These are phyloP conservation scores for Meyerozyma carpophila DNA, from an alignment of 1,139 yeast genomes.

Conservation along the genomic window DNA sequence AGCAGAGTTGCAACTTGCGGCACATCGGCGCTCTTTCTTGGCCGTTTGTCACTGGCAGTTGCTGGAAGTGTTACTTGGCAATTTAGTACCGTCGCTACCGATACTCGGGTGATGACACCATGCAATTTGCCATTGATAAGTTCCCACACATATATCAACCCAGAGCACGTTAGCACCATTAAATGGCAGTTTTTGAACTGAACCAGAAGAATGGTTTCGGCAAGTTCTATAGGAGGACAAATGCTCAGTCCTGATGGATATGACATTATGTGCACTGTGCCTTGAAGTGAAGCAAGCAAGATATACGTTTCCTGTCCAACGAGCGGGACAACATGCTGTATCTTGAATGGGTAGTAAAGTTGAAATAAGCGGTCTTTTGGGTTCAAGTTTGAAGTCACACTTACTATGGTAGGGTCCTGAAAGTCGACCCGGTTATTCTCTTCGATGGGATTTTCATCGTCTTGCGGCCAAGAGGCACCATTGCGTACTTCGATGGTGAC, in stretches of 20 bases:
- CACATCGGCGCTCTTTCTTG: conserved; percentile 13
- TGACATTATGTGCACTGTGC: conserved; percentile 63
- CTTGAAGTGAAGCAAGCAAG: conserved; percentile 69
- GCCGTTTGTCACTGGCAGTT: neutral
- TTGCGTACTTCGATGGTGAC: conserved; percentile 37
- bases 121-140: conserved; percentile 20
- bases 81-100: conserved; percentile 50
- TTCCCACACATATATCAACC: conserved; percentile 48
- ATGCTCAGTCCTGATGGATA: conserved; percentile 52
- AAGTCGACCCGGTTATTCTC: conserved; percentile 31
- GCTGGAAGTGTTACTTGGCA: conserved; percentile 8
- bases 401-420: conserved; percentile 41
- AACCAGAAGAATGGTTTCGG: conserved; percentile 46
- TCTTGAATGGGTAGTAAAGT: conserved; percentile 36
- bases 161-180: conserved; percentile 48
- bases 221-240: conserved; percentile 56
- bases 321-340: conserved; percentile 36
- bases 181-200: conserved; percentile 49
- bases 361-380: conserved; percentile 17
- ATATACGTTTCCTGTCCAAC: conserved; percentile 29
- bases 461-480: conserved; percentile 37
- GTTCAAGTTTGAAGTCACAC: conserved; percentile 22
- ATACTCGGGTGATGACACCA: conserved; percentile 34
- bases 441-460: conserved; percentile 24
- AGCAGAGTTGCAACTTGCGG: conserved; percentile 18